phyloP scores from a whole-genome alignment of 129 eudicot genomes.

The Deinandra increscens region DNA sequence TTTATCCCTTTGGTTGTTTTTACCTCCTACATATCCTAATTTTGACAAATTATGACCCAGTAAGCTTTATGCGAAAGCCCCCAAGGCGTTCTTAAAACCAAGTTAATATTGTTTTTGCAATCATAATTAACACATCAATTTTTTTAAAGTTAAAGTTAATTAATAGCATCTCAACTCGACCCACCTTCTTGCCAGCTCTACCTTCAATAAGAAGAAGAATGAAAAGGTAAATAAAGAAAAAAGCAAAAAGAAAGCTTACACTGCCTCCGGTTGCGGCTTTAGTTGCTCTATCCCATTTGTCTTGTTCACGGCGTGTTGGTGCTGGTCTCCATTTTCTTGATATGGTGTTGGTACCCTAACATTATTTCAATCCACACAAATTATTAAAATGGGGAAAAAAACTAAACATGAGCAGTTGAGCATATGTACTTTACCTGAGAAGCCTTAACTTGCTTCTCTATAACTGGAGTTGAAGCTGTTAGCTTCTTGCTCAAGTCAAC shows the following conservation, averaged over 20 bases:
- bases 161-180: not conserved
- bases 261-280: slow-evolving; percentile 97
- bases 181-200: not conserved
- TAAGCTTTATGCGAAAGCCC: too few relatives aligned
- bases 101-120: not conserved
- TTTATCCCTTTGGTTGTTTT: too few relatives aligned
- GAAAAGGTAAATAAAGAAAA: slow-evolving; percentile 1
- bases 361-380: slow-evolving; percentile 19
- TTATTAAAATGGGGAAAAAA: not conserved
- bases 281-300: slow-evolving; percentile 91
- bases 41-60: too few relatives aligned
- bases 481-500: slow-evolving; percentile 89
- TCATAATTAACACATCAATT: not conserved
- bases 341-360: slow-evolving; percentile 33
- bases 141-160: not conserved
- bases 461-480: slow-evolving; percentile 39
- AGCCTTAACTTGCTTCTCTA: slow-evolving; percentile 48
- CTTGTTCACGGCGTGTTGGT: slow-evolving; percentile 87
- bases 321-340: slow-evolving; percentile 85
- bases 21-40: too few relatives aligned
- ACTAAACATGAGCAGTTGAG: not conserved
- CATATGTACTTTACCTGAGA: slow-evolving; percentile 46
- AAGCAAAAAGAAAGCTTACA: slow-evolving; percentile 44
- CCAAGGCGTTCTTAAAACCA: too few relatives aligned
- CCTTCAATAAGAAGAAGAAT: not conserved